phyloP scores from a whole-genome alignment of 345 rosid species.

The Lumnitzera racemosa region DNA sequence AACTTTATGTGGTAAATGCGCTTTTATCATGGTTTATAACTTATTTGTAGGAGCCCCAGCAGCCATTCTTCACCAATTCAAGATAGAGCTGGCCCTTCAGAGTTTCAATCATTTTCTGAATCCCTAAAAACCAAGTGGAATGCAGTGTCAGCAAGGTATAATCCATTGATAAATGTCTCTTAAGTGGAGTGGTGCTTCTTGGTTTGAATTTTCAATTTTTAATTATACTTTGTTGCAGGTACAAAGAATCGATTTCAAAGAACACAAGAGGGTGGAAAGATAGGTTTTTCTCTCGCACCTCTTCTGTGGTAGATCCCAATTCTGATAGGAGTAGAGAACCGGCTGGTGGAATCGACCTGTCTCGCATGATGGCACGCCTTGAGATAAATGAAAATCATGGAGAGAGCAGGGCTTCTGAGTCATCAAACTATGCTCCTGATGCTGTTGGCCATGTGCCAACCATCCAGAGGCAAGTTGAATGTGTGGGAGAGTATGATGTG shows the following conservation, averaged over 20 bases:
- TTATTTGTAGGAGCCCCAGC: conserved; percentile 21
- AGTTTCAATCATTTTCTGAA: conserved; percentile 54
- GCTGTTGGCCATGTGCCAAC: conserved; percentile 19
- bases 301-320: conserved; percentile 33
- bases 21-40: background rate
- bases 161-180: background rate
- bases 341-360: conserved; percentile 42
- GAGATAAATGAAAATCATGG: conserved; percentile 30
- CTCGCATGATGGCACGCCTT: conserved; percentile 36
- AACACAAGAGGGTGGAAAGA: conserved; percentile 74
- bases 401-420: conserved; percentile 19
- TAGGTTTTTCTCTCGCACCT: conserved; percentile 48
- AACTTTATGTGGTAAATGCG: background rate
- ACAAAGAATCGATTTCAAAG: conserved; percentile 56
- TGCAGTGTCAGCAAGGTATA: conserved; percentile 50
- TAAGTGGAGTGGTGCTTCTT: background rate
- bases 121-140: conserved; percentile 55
- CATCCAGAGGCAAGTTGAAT: conserved; percentile 18
- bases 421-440: conserved; percentile 19
- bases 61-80: conserved; percentile 26
- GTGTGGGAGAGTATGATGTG: conserved; percentile 14
- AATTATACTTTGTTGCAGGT: conserved; percentile 19
- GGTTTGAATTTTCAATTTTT: background rate
- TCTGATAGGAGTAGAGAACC: conserved; percentile 47
- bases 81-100: conserved; percentile 58